Evolutionary conservation across 768 basidiomycete species (phyloP).

Genomic region (Hebeloma cylindrosporum): DNA sequence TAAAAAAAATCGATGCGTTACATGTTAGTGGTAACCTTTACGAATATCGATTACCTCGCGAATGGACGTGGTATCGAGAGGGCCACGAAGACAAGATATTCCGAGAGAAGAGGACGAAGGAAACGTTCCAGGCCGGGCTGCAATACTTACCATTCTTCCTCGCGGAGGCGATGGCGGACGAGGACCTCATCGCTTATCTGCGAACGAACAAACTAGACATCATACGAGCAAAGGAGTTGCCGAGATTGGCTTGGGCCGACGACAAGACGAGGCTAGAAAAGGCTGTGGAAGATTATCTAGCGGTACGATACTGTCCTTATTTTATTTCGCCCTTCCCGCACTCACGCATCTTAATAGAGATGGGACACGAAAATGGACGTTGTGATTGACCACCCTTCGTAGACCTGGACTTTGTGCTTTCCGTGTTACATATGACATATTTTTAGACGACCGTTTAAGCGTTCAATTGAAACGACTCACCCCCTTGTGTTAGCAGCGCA

Average conservation of each 20-base stretch:
- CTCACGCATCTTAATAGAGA: too few relatives aligned
- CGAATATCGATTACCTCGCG: conserved; percentile 22
- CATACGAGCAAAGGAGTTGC: conserved; percentile 25
- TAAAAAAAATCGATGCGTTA: background rate
- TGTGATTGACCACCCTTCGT: too few relatives aligned
- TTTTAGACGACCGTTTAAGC: too few relatives aligned
- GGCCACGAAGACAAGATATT: conserved; percentile 27
- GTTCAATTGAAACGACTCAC: too few relatives aligned
- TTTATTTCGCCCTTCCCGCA: background rate
- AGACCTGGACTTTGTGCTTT: too few relatives aligned
- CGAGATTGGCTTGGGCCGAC: conserved; percentile 24
- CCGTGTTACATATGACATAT: too few relatives aligned
- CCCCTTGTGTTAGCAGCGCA: too few relatives aligned
- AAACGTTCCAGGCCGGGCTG: conserved; percentile 28
- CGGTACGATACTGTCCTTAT: conserved; percentile 7
- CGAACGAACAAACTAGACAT: conserved; percentile 17
- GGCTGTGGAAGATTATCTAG: conserved; percentile 19
- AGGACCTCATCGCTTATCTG: conserved; percentile 20
- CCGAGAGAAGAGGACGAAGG: conserved; percentile 26
- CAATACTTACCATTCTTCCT: conserved; percentile 26
- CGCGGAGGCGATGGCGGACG: conserved; percentile 12
- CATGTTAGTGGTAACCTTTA: conserved; percentile 22
- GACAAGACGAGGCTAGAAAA: conserved; percentile 25
- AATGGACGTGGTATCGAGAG: conserved; percentile 30
- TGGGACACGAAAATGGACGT: too few relatives aligned